Evolutionary conservation across 768 basidiomycete genomes (phyloP).

Genomic region (Mycena polygramma): DNA sequence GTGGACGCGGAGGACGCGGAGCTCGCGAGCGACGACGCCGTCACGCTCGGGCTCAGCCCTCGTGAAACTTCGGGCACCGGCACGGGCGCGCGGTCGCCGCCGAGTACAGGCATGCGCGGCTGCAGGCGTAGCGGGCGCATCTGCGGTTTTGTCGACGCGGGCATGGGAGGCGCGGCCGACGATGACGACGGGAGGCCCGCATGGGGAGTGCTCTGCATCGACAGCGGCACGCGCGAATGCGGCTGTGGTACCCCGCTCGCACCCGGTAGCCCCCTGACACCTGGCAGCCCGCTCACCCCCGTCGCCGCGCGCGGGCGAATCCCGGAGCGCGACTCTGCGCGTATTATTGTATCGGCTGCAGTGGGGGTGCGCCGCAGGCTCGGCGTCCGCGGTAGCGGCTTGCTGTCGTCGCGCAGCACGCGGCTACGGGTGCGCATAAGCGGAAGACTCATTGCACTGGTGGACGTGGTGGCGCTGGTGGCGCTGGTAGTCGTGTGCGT

Average conservation of each 20-base stretch:
- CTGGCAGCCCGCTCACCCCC: slow-evolving; percentile 24
- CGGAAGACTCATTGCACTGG: slow-evolving; percentile 24
- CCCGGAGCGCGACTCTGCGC: not conserved
- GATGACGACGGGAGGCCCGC: slow-evolving; percentile 8
- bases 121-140: slow-evolving; percentile 35
- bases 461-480: slow-evolving; percentile 11
- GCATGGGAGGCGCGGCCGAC: not conserved
- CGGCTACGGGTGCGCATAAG: slow-evolving; percentile 33
- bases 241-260: slow-evolving; percentile 10
- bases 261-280: slow-evolving; percentile 23
- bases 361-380: slow-evolving; percentile 24
- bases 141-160: not conserved
- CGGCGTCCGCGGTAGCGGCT: slow-evolving; percentile 35
- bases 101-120: slow-evolving; percentile 28
- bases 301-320: slow-evolving; percentile 28
- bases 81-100: slow-evolving; percentile 36
- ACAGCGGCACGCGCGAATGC: not conserved
- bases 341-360: not conserved
- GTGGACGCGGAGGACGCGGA: slow-evolving; percentile 17
- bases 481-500: slow-evolving; percentile 23
- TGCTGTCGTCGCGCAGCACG: slow-evolving; percentile 34
- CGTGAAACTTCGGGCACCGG: slow-evolving; percentile 27
- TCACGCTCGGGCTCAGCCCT: slow-evolving; percentile 3
- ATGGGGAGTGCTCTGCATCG: slow-evolving; percentile 37
- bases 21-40: slow-evolving; percentile 17